Evolutionary conservation across 108 stramenopile genomes (phyloP), one percentile per base, ranked within the genome.

Genomic region (Stephanodiscus minutulus): DNA sequence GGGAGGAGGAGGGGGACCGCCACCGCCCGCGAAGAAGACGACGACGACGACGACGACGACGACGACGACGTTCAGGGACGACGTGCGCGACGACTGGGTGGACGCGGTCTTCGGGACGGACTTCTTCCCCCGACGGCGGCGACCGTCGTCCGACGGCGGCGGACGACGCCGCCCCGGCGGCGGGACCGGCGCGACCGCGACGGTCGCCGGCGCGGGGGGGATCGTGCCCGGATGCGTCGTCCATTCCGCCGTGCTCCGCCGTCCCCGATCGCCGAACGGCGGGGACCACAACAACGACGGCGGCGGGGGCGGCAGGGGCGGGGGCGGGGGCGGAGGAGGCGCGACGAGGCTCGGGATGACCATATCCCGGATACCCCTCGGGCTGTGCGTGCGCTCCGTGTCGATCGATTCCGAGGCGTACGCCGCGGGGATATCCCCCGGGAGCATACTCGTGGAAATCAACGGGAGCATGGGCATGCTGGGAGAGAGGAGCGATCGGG

Each of bases 31-130:
- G n/a, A n/a, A n/a, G n/a, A n/a, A n/a, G n/a, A n/a, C n/a, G 1
- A 12, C 27, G 8, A 13, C 18, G 47, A 9, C 35, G 20, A n/a
- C 21, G 39, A 39, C 36, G 29, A 50, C 28, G 48, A 31, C 31
- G 17, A 25, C 52, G 33, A 55, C 70, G 7, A 68, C 67, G 27
- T 79, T 83, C 68, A 43, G 76, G 25, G 41, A 67, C 27, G 83
- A 83, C 36, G 57, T 84, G 10, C 67, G 84, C 2, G 53, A 81
- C 37, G 88, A 88, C 65, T 93, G 89, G 89, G 84, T 90, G 37
- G 83, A 90, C 70, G 92, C 92, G 37, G 72, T 90, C 4, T 93
- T 93, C 69, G 92, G 92, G 36, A 55, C 24, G n/a, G 76, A 83
- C 24, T 46, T 5, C 12, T 44, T 58, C 39, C 68, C 13, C 18